These are phyloP conservation scores for Boletellus ananas DNA, from an alignment of 768 basidiomycete species.

Conservation along the genomic window DNA sequence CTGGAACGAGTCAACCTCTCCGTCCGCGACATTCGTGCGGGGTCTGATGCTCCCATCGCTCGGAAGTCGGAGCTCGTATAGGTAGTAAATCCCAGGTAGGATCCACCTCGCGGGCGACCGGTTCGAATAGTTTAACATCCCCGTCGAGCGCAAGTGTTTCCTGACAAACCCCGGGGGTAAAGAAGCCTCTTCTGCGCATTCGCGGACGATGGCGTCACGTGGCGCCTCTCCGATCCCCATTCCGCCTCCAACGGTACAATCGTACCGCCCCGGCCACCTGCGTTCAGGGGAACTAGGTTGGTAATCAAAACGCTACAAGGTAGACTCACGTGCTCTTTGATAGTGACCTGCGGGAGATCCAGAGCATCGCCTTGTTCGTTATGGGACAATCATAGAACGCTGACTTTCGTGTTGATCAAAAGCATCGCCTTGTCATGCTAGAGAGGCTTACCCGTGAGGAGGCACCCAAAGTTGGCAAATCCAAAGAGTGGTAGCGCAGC, in stretches of 20 bases:
- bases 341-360: conserved; percentile 40
- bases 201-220: conserved; percentile 36
- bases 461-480: conserved; percentile 41
- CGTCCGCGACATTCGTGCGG: conserved; percentile 34
- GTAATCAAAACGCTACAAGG: not conserved
- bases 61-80: conserved; percentile 42
- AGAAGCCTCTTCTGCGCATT: conserved; percentile 42
- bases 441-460: conserved; percentile 35
- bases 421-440: no score
- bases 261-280: conserved; percentile 34
- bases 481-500: conserved; percentile 43
- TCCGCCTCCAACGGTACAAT: conserved; percentile 45
- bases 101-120: conserved; percentile 42
- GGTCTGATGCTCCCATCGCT: conserved; percentile 33
- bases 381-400: conserved; percentile 34
- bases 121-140: conserved; percentile 39
- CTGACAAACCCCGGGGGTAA: conserved; percentile 36
- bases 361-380: conserved; percentile 31
- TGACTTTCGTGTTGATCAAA: not conserved
- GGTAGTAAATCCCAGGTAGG: conserved; percentile 43
- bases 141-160: conserved; percentile 31
- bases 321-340: conserved; percentile 38
- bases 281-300: not conserved
- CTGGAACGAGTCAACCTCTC: conserved; percentile 42
- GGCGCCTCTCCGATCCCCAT: conserved; percentile 39